These are phyloP conservation scores for Fusarium annulatum DNA, from an alignment of 2,329 filamentous ascomycete genomes.

Conservation along the genomic window DNA sequence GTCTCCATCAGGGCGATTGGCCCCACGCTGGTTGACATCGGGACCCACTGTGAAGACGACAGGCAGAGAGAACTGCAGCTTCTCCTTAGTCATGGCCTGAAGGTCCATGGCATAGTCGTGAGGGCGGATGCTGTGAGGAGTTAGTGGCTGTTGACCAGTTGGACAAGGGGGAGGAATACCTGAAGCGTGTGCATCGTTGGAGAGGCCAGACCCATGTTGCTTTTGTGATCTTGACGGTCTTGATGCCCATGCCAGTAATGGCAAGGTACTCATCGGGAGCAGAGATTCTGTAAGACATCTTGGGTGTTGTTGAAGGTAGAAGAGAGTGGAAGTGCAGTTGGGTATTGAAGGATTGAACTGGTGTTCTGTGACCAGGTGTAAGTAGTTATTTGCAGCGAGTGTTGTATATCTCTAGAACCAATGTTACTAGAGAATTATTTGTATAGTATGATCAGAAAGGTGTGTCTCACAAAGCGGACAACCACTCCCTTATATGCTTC, in stretches of 20 bases:
- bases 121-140: conserved; percentile 67
- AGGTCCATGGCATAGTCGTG: conserved; percentile 86
- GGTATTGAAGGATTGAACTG: background rate
- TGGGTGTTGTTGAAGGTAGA: background rate
- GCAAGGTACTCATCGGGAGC: conserved; percentile 87
- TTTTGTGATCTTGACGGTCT: conserved; percentile 81
- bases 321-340: background rate
- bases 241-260: conserved; percentile 82
- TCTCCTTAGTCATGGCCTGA: conserved; percentile 90
- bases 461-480: background rate
- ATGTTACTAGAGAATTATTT: conserved; percentile 2
- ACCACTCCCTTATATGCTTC: conserved; percentile 23
- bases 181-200: conserved; percentile 71
- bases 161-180: conserved; percentile 1
- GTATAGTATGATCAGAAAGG: background rate
- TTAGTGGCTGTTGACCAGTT: background rate
- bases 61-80: conserved; percentile 83
- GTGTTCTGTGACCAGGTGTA: background rate
- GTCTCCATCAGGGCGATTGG: conserved; percentile 43
- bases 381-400: conserved; percentile 11
- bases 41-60: conserved; percentile 90
- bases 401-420: conserved; percentile 13
- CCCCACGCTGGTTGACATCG: conserved; percentile 71
- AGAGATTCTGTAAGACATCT: conserved; percentile 74
- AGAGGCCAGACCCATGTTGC: conserved; percentile 78